A percentile compares a stretch with the other conserved stretches of the same genome.
phyloP scores from a whole-genome alignment of 768 basidiomycete genomes.

The Calocera viscosa region DNA sequence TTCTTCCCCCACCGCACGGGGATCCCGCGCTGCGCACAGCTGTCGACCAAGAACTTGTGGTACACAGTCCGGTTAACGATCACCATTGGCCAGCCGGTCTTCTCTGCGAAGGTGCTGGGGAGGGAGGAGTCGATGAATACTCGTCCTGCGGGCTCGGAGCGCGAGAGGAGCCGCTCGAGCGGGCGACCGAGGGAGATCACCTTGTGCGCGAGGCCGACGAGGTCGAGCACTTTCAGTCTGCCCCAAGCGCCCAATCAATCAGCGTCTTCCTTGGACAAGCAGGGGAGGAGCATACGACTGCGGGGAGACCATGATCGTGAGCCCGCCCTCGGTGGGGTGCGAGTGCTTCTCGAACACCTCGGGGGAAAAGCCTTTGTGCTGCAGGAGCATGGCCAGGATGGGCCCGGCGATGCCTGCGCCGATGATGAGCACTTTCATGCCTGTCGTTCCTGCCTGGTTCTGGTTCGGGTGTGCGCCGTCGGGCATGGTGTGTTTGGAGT shows the following conservation, averaged over 20 bases:
- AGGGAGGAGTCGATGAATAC: neutral
- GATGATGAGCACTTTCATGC: neutral
- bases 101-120: neutral
- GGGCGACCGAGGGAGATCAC: neutral
- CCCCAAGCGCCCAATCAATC: neutral
- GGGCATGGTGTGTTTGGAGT: neutral
- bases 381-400: constrained; percentile 6
- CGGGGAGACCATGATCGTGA: neutral
- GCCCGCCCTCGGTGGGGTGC: neutral
- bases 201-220: neutral
- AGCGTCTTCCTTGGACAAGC: too few relatives aligned
- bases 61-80: neutral
- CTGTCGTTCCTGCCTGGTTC: neutral
- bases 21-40: constrained; percentile 27
- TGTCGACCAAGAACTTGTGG: constrained; percentile 23
- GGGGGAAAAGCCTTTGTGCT: constrained; percentile 7
- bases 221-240: neutral
- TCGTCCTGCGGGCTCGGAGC: neutral
- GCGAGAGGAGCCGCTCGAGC: neutral
- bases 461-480: neutral
- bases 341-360: constrained; percentile 7
- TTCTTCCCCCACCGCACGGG: constrained; percentile 28
- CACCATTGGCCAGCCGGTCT: neutral
- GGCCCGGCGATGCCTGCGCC: constrained; percentile 7
- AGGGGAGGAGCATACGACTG: neutral